Evolutionary conservation across 2,329 filamentous ascomycete species (phyloP).

Genomic region (Fusarium sp.): DNA sequence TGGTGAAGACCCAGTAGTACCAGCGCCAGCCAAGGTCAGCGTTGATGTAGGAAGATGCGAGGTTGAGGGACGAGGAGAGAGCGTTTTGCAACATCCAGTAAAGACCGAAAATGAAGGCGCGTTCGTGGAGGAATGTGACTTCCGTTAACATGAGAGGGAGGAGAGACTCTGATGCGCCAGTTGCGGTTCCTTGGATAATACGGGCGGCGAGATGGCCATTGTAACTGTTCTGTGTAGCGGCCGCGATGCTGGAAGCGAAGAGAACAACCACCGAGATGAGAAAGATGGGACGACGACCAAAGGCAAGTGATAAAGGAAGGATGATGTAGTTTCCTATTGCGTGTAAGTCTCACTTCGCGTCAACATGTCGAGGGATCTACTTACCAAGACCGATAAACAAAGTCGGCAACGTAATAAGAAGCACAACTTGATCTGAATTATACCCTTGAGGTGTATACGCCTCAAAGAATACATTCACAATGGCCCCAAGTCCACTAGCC

Average conservation of each 20-base stretch:
- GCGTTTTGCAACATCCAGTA: slow-evolving; percentile 25
- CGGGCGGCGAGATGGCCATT: slow-evolving; percentile 1
- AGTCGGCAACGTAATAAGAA: slow-evolving; percentile 11
- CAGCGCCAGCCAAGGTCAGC: slow-evolving; percentile 16
- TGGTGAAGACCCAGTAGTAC: slow-evolving; percentile 22
- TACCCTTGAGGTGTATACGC: slow-evolving; percentile 11
- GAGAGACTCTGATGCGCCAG: slow-evolving; percentile 12
- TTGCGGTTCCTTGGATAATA: slow-evolving; percentile 5
- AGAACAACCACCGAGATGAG: slow-evolving; percentile 7
- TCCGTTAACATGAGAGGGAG: slow-evolving; percentile 14
- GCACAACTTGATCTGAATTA: slow-evolving; percentile 6
- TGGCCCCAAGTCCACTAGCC: slow-evolving; percentile 3
- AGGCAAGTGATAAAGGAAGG: slow-evolving; percentile 4
- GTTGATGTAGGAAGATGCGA: slow-evolving; percentile 16
- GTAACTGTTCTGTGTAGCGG: slow-evolving; percentile 8
- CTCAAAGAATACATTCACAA: slow-evolving; percentile 15
- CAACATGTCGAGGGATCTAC: not conserved
- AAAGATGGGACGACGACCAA: slow-evolving; percentile 12
- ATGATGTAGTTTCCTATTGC: slow-evolving; percentile 10
- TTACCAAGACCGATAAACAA: slow-evolving; percentile 16
- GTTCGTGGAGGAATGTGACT: slow-evolving; percentile 10
- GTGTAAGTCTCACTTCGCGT: not conserved
- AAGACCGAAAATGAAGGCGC: slow-evolving; percentile 11
- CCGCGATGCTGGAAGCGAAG: slow-evolving; percentile 1
- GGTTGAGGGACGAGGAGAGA: not conserved